A percentile compares a stretch with the other conserved stretches of the same genome.
phyloP scores from a whole-genome alignment of 768 basidiomycete genomes.

The Termitomyces heimii region DNA sequence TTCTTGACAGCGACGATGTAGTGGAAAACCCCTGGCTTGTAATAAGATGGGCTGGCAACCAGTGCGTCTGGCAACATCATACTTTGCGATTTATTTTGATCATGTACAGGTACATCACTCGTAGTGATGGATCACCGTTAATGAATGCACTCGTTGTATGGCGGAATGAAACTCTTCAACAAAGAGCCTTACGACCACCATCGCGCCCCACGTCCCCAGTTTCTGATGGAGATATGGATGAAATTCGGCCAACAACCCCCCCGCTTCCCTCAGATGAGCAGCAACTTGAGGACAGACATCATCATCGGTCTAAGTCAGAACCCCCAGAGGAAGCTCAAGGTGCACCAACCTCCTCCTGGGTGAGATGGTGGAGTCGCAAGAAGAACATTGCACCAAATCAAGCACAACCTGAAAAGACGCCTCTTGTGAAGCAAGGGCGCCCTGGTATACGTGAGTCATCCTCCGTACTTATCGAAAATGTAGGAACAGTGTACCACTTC shows the following conservation, averaged over 20 bases:
- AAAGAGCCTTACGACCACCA: constrained; percentile 17
- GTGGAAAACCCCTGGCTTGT: constrained; percentile 63
- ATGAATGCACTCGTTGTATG: constrained; percentile 71
- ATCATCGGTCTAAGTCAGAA: constrained; percentile 33
- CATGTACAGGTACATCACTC: constrained; percentile 65
- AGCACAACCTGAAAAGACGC: not conserved
- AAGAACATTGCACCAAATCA: constrained; percentile 21
- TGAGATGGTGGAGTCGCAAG: constrained; percentile 73
- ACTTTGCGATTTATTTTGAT: not conserved
- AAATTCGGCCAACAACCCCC: constrained; percentile 13
- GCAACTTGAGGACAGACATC: constrained; percentile 16
- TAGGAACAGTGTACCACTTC: constrained; percentile 1
- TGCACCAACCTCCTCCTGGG: constrained; percentile 65
- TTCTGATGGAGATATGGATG: constrained; percentile 26
- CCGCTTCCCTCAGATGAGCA: constrained; percentile 18
- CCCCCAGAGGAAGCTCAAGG: constrained; percentile 26
- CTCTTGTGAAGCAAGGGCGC: constrained; percentile 3
- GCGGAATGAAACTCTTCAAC: constrained; percentile 41
- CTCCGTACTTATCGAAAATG: constrained; percentile 21
- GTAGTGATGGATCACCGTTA: constrained; percentile 65
- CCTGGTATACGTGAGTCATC: constrained; percentile 16
- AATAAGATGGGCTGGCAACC: constrained; percentile 63
- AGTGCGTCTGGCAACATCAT: constrained; percentile 36
- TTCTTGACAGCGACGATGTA: constrained; percentile 60
- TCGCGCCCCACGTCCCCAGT: constrained; percentile 31